These are phyloP conservation scores for Orbilia javanica DNA, from an alignment of 2,329 filamentous ascomycete genomes.

Conservation along the genomic window DNA sequence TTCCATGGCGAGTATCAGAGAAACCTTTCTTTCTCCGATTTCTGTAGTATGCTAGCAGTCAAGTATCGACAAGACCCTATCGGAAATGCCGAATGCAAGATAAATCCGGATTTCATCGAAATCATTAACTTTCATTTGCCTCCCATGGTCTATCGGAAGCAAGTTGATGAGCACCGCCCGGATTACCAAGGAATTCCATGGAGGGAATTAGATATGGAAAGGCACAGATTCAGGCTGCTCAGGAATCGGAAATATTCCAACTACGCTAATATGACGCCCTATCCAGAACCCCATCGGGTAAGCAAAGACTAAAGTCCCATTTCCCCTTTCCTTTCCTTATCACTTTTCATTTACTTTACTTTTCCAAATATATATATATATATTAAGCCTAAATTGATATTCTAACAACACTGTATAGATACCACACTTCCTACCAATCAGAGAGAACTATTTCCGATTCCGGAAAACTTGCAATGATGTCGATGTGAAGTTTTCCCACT, in stretches of 20 bases:
- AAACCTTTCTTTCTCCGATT: slow-evolving; percentile 53
- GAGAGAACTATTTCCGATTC: slow-evolving; percentile 71
- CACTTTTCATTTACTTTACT: too few species aligned
- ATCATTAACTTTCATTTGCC: slow-evolving; percentile 58
- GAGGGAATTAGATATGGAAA: slow-evolving; percentile 60
- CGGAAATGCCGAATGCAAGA: slow-evolving; percentile 50
- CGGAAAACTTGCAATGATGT: slow-evolving; percentile 71
- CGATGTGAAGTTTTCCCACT: slow-evolving; percentile 73
- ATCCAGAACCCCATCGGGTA: slow-evolving; percentile 59
- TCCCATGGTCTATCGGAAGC: slow-evolving; percentile 57
- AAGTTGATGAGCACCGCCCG: slow-evolving; percentile 58
- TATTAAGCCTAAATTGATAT: slow-evolving; percentile 4
- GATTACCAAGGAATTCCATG: slow-evolving; percentile 62
- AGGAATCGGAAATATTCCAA: slow-evolving; percentile 61
- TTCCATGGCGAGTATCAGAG: slow-evolving; percentile 52
- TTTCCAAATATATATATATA: too few species aligned
- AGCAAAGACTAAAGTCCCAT: slow-evolving; percentile 4
- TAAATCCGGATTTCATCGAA: slow-evolving; percentile 46
- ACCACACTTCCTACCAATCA: slow-evolving; percentile 55
- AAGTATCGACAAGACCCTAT: slow-evolving; percentile 50
- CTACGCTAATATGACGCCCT: slow-evolving; percentile 60
- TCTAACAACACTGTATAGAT: slow-evolving; percentile 15
- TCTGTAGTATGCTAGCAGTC: slow-evolving; percentile 40
- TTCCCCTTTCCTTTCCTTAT: too few species aligned
- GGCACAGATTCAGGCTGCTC: slow-evolving; percentile 56